Percentiles rank a stretch among this genome's conserved stretches.
Conservation (phyloP, 805 yeast genomes). For the Ogataea zsoltii region DNA sequence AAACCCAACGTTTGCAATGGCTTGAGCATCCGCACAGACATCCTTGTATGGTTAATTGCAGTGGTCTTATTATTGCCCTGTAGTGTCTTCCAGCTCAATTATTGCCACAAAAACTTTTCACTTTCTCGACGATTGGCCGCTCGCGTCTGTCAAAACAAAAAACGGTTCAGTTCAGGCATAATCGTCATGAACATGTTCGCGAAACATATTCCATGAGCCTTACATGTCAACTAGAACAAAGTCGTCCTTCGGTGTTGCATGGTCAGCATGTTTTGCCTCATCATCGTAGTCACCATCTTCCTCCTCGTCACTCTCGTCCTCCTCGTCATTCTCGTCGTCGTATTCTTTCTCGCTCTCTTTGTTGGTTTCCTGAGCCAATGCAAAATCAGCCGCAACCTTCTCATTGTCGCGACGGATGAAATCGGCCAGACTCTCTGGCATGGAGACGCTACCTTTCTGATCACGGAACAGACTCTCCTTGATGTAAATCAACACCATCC, state of each 20-base stretch:
- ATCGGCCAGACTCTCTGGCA: conserved; percentile 28
- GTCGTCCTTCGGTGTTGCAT: conserved; percentile 7
- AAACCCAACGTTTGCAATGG: conserved; percentile 27
- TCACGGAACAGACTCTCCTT: conserved; percentile 27
- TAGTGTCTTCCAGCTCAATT: too few relatives aligned
- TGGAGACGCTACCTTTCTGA: conserved; percentile 1
- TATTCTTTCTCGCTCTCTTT: not conserved
- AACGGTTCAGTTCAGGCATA: not conserved
- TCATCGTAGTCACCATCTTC: conserved; percentile 5
- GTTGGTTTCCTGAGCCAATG: conserved; percentile 6
- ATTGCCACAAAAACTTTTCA: conserved; percentile 8
- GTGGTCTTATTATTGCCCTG: too few relatives aligned
- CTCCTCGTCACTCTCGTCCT: conserved; percentile 6
- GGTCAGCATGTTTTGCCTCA: conserved; percentile 2
- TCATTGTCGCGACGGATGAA: conserved; percentile 36
- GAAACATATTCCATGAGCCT: conserved; percentile 1
- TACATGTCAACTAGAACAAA: conserved; percentile 19
- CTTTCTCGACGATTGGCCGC: conserved; percentile 9
- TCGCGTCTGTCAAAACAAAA: not conserved
- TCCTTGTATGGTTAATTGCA: conserved; percentile 11
- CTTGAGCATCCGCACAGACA: conserved; percentile 35
- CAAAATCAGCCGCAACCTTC: conserved; percentile 19
- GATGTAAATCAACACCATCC: conserved; percentile 38
- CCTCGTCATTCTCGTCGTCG: conserved; percentile 14
- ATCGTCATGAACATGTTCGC: not conserved